Base-by-base conservation (phyloP, 2,329 filamentous ascomycete genomes). In the Talaromyces sp. region DNA sequence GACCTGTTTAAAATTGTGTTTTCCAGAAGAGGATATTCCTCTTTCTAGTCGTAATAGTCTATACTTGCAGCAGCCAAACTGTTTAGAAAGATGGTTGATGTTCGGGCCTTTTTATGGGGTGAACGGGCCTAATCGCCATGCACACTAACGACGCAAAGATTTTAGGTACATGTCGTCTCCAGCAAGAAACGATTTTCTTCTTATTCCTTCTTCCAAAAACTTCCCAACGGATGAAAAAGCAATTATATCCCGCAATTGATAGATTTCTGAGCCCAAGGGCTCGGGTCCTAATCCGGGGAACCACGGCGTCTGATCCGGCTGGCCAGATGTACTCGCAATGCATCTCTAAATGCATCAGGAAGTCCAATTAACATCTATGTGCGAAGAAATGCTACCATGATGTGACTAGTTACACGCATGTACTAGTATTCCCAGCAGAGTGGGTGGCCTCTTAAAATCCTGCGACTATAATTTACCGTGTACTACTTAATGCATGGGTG, bases 241-340 rank as follows among this genome's bases (percentile, higher is more conserved):
- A 56, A 37, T 24, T 24, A 52, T 33, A 33, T 50, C 47, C 16
- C 49, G 31, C n/a, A 22, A 16, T 4, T 16, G 3, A 3, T 39
- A 56, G 63, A 22, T 1, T 31, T 31, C 27, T n/a, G 58, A 65
- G 58, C 63, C 63, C 63, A 47, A 58, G 49, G 58, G 50, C 41
- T 49, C 39, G 63, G 63, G 63, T 43, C 63, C 63, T 65, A 61
- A 43, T 19, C 16, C 33, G 41, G 37, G 58, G 58, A 56, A 37
- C 47, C 4, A 27, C 47, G 47, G 60, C 35, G 41, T 43, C 31
- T 33, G 10, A 19, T 54, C 60, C 60, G 60, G 45, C 33, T 62
- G 60, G 60, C 7, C 33, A 50, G 33, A 10, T 45, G 9, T n/a
- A 27, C n/a, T 49, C n/a, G n/a, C 52, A 39, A 43, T 54, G 60